Base-by-base conservation (phyloP, 2,329 filamentous ascomycete species). In the Sarocladium kiliense region DNA sequence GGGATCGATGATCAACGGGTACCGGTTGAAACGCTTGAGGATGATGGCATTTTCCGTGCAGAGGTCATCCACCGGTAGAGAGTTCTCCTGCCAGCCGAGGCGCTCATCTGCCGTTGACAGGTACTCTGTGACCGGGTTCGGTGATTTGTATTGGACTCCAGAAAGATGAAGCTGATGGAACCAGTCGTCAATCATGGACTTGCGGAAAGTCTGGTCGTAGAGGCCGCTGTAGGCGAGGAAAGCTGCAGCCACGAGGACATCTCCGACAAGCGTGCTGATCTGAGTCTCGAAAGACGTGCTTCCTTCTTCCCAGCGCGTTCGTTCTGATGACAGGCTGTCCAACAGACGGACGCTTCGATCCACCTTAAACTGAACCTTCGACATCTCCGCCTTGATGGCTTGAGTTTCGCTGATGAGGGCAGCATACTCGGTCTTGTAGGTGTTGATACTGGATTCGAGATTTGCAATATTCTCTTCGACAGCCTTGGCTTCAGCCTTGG, bases 1-100 rank as follows among this genome's bases (percentile, higher is more conserved):
- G 1, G 95, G 95, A 71, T 99, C 94, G 68, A 99, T 96, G 71
- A 99, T 97, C 58, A 99, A 82, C 44, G 95, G 94, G 70, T 99
- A 99, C 60, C 94, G 85, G 76, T 99, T 99, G 85, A 97, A 99
- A 57, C 94, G 87, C 77, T 97, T 91, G 58, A 99, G 82, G 62
- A 99, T 88, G 66, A 99, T 97, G 44, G 95, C 94, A 66, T 99
- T 99, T 72, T 99, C 94, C 0, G 94, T 99, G 79, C 94, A 99
- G 39, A 99, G 82, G 67, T 99, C 94, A 68, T 99, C 94, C 3
- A 97, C 93, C 2, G 95, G 94, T 51, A 99, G 77, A 16, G 87
- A 87, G 68, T 99, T 90, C 64, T 92, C 88, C 74, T 99, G 95
- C 94, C 94, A 99, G 60, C 88, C 84, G 32, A 99, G 80, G 59